phyloP scores from a whole-genome alignment of 2,329 filamentous ascomycete genomes.

The Karstenula rhodostoma region DNA sequence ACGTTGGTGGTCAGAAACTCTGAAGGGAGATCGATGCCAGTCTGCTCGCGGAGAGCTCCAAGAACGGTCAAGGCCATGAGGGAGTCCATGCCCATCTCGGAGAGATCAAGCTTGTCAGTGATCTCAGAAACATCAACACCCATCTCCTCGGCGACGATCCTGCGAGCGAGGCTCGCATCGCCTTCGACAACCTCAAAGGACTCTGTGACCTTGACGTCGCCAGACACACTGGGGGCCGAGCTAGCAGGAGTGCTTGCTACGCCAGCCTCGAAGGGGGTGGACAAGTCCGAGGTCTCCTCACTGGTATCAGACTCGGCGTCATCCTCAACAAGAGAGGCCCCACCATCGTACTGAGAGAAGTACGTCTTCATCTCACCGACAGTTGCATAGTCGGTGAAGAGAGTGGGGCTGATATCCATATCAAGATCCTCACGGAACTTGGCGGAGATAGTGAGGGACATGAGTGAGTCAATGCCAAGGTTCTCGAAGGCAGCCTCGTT shows the following conservation, averaged over 20 bases:
- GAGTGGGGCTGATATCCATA: slow-evolving; percentile 65
- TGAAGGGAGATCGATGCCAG: slow-evolving; percentile 58
- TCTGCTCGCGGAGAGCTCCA: slow-evolving; percentile 60
- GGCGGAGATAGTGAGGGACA: slow-evolving; percentile 68
- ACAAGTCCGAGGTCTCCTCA: slow-evolving; percentile 48
- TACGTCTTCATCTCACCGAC: slow-evolving; percentile 68
- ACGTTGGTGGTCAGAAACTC: slow-evolving; percentile 68
- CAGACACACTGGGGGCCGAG: slow-evolving; percentile 57
- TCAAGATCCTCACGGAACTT: slow-evolving; percentile 69
- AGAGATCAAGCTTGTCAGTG: slow-evolving; percentile 66
- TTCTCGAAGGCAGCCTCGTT: slow-evolving; percentile 69
- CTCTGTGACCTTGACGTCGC: slow-evolving; percentile 45
- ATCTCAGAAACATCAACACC: slow-evolving; percentile 69
- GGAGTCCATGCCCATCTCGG: slow-evolving; percentile 65
- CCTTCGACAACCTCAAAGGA: slow-evolving; percentile 43
- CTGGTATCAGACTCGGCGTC: slow-evolving; percentile 53
- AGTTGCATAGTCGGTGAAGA: slow-evolving; percentile 68
- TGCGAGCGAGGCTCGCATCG: slow-evolving; percentile 56
- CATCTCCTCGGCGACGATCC: slow-evolving; percentile 65
- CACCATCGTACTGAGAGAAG: slow-evolving; percentile 58
- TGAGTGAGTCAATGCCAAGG: slow-evolving; percentile 68
- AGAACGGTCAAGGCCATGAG: slow-evolving; percentile 62
- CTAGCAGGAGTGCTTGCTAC: slow-evolving; percentile 58
- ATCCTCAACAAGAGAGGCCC: slow-evolving; percentile 46
- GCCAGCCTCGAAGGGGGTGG: slow-evolving; percentile 54